phyloP scores from a whole-genome alignment of 768 basidiomycete genomes.

The Kwoniella europaea region DNA sequence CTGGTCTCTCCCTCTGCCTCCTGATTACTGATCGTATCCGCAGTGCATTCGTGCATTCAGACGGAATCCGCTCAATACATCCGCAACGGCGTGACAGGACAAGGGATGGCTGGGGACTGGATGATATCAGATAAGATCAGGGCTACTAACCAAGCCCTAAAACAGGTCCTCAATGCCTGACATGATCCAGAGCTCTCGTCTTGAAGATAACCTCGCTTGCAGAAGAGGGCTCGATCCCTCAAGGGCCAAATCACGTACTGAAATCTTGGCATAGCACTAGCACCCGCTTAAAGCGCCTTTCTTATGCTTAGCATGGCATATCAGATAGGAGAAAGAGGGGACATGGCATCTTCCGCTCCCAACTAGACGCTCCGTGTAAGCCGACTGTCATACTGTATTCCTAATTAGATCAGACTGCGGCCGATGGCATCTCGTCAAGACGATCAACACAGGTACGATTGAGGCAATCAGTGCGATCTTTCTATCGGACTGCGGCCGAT shows the following conservation, averaged over 20 bases:
- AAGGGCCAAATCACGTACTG: background rate
- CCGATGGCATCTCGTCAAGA: background rate
- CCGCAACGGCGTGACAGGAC: no score
- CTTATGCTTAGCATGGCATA: background rate
- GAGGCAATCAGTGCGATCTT: background rate
- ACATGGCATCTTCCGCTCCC: background rate
- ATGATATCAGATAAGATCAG: background rate
- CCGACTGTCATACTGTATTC: background rate
- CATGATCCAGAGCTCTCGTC: background rate
- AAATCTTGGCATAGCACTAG: background rate
- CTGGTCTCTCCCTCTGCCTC: no score
- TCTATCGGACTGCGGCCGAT: background rate
- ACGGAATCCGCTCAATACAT: no score
- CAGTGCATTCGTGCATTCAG: no score
- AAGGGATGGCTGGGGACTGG: background rate
- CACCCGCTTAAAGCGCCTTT: background rate
- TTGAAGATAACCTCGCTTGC: background rate
- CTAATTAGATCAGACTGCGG: background rate
- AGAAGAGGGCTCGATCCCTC: background rate
- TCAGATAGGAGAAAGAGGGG: background rate
- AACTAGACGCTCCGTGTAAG: background rate
- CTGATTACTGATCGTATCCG: no score
- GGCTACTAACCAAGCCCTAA: background rate
- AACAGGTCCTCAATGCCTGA: background rate
- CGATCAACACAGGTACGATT: background rate